Evolutionary conservation across 257 asterid genomes (phyloP).

Genomic region (Salvia miltiorrhiza): DNA sequence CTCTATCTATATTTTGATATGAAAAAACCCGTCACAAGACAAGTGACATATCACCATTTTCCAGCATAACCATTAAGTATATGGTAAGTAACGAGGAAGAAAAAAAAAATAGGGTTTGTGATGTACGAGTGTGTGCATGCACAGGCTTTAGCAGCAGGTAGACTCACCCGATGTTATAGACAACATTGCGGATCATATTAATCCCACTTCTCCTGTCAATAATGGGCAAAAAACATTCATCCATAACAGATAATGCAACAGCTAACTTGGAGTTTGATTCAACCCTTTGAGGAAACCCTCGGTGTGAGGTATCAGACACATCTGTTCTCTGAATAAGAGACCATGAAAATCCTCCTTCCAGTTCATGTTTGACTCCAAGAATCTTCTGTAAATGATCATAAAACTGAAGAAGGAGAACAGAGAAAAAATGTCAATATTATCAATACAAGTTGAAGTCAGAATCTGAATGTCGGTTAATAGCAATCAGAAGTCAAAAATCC

Average conservation of each 20-base stretch:
- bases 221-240: conserved; percentile 87
- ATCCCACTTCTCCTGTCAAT: conserved; percentile 85
- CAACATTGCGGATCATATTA: conserved; percentile 66
- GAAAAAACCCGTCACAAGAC: neutral
- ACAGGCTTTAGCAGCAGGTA: conserved; percentile 5
- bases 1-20: neutral
- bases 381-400: conserved; percentile 73
- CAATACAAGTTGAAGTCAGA: conserved; percentile 2
- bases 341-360: conserved; percentile 85
- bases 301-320: conserved; percentile 56
- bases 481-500: neutral
- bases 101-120: neutral
- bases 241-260: conserved; percentile 70
- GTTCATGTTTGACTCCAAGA: conserved; percentile 80
- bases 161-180: conserved; percentile 85
- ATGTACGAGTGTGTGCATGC: neutral
- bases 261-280: conserved; percentile 91
- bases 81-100: conserved; percentile 5
- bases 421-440: neutral
- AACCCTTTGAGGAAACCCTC: conserved; percentile 69
- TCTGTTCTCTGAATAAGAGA: conserved; percentile 74
- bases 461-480: neutral
- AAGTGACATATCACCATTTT: neutral
- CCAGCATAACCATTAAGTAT: neutral
- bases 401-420: conserved; percentile 39